phyloP scores from a whole-genome alignment of 2,329 filamentous ascomycete species.

The Davidsoniella eucalypti region DNA sequence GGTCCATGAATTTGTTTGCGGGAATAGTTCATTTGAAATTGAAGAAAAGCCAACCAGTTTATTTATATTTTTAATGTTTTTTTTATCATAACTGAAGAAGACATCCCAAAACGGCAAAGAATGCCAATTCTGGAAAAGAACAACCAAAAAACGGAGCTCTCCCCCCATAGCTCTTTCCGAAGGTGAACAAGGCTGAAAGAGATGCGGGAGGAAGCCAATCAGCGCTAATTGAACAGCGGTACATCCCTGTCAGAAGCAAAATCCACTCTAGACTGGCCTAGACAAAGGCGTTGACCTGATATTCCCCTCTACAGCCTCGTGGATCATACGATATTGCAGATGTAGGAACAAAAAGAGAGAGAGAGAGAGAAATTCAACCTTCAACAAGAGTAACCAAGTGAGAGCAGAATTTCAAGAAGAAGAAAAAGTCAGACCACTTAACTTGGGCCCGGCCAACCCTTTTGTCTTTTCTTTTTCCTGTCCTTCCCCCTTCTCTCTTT shows the following conservation, averaged over 20 bases:
- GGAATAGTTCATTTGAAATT: no score
- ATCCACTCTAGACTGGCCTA: no score
- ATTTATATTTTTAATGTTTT: not conserved
- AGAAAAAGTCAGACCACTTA: no score
- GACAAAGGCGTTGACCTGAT: not conserved
- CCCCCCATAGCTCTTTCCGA: no score
- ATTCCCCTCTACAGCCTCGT: slow-evolving; percentile 23
- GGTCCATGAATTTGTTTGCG: no score
- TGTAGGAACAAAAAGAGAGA: not conserved
- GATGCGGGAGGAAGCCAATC: slow-evolving; percentile 6
- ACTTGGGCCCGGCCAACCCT: no score
- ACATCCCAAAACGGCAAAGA: not conserved
- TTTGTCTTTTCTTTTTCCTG: slow-evolving; percentile 3
- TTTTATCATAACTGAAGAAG: not conserved
- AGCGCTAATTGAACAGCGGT: not conserved
- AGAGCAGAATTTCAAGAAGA: no score
- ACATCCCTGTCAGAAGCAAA: not conserved
- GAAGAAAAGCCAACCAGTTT: no score
- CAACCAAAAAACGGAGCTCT: not conserved
- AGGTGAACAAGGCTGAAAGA: slow-evolving; percentile 9
- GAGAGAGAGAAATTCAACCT: no score
- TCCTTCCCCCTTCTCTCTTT: slow-evolving; percentile 16
- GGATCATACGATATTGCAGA: slow-evolving; percentile 23
- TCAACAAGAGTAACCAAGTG: no score
- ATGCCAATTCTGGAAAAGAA: not conserved